Evolutionary conservation across 352 stramenopile genomes (phyloP).

Genomic region (Pythium phragmiticola): DNA sequence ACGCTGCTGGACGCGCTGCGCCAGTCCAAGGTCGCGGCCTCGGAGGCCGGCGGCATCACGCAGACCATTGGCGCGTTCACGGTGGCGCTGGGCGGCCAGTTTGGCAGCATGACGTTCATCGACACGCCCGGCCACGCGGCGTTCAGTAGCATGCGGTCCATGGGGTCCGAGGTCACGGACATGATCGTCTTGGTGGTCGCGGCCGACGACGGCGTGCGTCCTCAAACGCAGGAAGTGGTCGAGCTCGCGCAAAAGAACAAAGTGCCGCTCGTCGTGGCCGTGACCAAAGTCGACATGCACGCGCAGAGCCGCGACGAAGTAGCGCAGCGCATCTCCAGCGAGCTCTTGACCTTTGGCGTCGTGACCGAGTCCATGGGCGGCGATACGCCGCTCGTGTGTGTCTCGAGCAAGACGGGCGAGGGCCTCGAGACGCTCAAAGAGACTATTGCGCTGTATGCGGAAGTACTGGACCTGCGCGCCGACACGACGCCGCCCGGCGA

Average conservation of each 20-base stretch:
- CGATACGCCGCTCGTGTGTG: conserved; percentile 91
- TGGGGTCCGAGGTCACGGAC: conserved; percentile 97
- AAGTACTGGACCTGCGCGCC: conserved; percentile 95
- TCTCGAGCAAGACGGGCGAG: conserved; percentile 95
- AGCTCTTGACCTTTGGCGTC: conserved; percentile 93
- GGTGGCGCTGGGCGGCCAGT: conserved; percentile 90
- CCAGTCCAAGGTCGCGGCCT: conserved; percentile 90
- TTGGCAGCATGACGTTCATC: conserved; percentile 93
- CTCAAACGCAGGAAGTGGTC: conserved; percentile 97
- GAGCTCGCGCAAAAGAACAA: conserved; percentile 92
- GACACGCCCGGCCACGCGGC: conserved; percentile 99
- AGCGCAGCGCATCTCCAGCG: conserved; percentile 61
- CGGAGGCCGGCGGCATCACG: conserved; percentile 99
- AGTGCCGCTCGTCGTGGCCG: conserved; percentile 95
- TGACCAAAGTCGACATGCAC: conserved; percentile 97
- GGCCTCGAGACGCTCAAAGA: conserved; percentile 96
- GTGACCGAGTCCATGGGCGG: conserved; percentile 94
- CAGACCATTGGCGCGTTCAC: conserved; percentile 98
- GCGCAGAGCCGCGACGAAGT: conserved; percentile 70
- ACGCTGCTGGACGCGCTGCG: conserved; percentile 95
- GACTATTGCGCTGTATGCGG: conserved; percentile 95
- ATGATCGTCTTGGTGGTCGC: conserved; percentile 98
- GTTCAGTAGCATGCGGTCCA: conserved; percentile 97
- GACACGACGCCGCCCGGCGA: conserved; percentile 89
- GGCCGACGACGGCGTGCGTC: conserved; percentile 97